These are phyloP conservation scores for Xylaria hypoxylon DNA, from an alignment of 2,329 filamentous ascomycete species.

Conservation along the genomic window DNA sequence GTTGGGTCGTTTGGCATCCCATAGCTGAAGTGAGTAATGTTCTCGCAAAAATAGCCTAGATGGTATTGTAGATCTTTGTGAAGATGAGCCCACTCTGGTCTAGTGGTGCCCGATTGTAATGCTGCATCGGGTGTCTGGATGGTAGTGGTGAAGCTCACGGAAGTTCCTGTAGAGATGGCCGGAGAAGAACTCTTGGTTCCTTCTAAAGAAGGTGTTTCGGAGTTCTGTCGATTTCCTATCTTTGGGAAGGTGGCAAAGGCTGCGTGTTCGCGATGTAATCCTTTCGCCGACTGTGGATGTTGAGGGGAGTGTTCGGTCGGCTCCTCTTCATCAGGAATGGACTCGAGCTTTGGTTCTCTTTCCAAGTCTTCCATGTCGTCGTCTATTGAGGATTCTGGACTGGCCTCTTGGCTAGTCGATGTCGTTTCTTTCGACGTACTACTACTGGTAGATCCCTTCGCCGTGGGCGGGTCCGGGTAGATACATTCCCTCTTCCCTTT, in stretches of 20 bases:
- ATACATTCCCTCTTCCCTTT: conserved; percentile 92
- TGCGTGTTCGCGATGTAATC: conserved; percentile 53
- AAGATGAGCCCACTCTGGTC: conserved; percentile 67
- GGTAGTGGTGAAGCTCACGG: conserved; percentile 52
- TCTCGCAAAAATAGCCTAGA: conserved; percentile 80
- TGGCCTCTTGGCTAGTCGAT: conserved; percentile 56
- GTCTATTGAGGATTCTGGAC: conserved; percentile 66
- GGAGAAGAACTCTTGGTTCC: conserved; percentile 65
- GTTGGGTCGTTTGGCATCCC: conserved; percentile 77
- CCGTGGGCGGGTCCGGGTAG: conserved; percentile 78
- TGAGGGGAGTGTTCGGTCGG: conserved; percentile 50
- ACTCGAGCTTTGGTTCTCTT: conserved; percentile 59
- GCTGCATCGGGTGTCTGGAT: conserved; percentile 50
- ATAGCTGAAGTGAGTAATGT: conserved; percentile 86
- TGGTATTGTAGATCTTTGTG: conserved; percentile 80
- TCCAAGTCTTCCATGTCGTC: conserved; percentile 63
- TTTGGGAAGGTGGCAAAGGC: conserved; percentile 55
- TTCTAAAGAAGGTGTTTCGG: conserved; percentile 66
- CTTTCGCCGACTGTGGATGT: conserved; percentile 40
- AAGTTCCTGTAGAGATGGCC: conserved; percentile 60
- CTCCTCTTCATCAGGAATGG: conserved; percentile 68
- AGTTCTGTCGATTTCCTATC: conserved; percentile 57
- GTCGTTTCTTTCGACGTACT: conserved; percentile 55
- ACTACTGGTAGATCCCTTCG: conserved; percentile 54
- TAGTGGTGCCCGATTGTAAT: conserved; percentile 46